A percentile compares a stretch with the other conserved stretches of the same genome.
These are phyloP conservation scores for Lobosporangium transversale DNA, from an alignment of 192 early-diverging fungal genomes.

Conservation along the genomic window DNA sequence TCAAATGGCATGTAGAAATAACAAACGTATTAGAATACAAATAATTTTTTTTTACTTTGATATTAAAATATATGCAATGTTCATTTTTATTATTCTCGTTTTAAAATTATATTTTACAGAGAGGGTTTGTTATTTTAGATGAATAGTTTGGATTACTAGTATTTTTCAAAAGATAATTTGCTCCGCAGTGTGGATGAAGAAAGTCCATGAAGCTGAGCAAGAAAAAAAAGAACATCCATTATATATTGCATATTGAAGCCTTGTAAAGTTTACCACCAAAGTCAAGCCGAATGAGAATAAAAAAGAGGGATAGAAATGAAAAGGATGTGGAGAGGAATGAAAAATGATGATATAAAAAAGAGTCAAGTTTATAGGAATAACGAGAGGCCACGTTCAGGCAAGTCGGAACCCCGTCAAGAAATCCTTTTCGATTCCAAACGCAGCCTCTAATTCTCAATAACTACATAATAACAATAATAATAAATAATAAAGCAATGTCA, in stretches of 20 bases:
- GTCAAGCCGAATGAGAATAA: neutral
- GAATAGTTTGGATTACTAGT: neutral
- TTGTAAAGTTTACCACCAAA: no score
- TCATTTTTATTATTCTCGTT: no score
- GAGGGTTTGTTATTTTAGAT: no score
- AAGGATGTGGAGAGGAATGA: neutral
- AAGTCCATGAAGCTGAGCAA: no score
- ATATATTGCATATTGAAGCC: no score
- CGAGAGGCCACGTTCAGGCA: conserved; percentile 30
- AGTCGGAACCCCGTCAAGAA: conserved; percentile 28
- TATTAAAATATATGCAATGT: no score
- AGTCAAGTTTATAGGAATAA: neutral
- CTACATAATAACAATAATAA: conserved; percentile 3
- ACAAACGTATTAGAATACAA: neutral
- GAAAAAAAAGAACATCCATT: no score
- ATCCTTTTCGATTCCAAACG: conserved; percentile 41
- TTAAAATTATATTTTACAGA: no score
- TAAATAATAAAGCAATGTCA: neutral
- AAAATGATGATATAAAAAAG: neutral
- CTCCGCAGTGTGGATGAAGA: no score
- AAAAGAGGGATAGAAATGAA: neutral
- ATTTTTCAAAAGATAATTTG: neutral
- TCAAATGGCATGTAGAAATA: conserved; percentile 44
- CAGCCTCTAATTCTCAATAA: conserved; percentile 43
- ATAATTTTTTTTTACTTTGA: neutral